These are phyloP conservation scores for Raphanus sativus DNA, from an alignment of 345 rosid species.

Conservation along the genomic window DNA sequence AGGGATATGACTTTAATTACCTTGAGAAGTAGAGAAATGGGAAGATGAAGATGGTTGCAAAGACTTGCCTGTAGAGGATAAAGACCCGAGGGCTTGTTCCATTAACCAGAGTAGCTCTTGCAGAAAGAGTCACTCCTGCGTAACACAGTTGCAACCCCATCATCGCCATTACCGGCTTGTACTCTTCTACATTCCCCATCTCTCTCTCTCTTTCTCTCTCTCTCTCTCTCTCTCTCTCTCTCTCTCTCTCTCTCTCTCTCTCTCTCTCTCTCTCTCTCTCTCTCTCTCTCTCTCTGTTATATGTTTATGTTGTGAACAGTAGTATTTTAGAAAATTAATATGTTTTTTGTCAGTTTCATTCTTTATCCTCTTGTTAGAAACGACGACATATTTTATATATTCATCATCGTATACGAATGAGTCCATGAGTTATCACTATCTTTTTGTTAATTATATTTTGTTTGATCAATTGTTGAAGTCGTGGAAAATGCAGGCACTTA, in stretches of 20 bases:
- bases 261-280: neutral
- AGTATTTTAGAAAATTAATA: neutral
- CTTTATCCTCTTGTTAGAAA: neutral
- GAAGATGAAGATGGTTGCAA: constrained; percentile 43
- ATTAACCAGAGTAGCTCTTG: constrained; percentile 36
- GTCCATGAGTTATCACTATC: neutral
- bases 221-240: neutral
- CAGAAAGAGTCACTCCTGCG: constrained; percentile 38
- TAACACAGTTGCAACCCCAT: constrained; percentile 33
- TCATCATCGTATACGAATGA: neutral
- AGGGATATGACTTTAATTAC: neutral
- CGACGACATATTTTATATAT: neutral
- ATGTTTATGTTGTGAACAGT: neutral
- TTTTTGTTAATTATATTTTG: neutral
- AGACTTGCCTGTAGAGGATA: constrained; percentile 37
- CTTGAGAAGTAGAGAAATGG: constrained; percentile 40
- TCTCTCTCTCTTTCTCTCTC: neutral
- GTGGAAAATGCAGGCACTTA: neutral
- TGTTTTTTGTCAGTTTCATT: neutral
- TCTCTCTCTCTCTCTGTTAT: neutral
- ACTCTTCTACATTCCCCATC: constrained; percentile 37
- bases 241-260: neutral
- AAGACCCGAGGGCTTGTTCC: constrained; percentile 45
- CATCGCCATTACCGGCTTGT: constrained; percentile 45
- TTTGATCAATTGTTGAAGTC: neutral